Evolutionary conservation across 2,329 filamentous ascomycete genomes (phyloP).

Genomic region (Sarocladiaceae sp.): DNA sequence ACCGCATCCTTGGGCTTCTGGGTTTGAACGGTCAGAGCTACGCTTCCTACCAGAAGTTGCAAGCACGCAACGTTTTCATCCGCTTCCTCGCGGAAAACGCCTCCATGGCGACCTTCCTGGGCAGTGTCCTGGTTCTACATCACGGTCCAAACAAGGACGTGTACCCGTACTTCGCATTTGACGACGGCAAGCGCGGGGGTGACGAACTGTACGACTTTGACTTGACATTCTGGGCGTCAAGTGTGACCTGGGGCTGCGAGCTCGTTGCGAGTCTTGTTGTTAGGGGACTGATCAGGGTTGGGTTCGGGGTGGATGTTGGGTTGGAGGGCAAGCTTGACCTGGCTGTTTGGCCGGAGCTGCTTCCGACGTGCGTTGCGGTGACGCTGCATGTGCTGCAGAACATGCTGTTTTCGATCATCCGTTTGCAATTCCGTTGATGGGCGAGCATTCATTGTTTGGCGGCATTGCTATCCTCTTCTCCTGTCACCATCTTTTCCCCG

Average conservation of each 20-base stretch:
- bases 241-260: slow-evolving; percentile 62
- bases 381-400: slow-evolving; percentile 65
- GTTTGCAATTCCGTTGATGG: slow-evolving; percentile 47
- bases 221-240: slow-evolving; percentile 57
- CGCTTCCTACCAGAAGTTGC: slow-evolving; percentile 58
- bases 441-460: background rate
- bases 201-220: slow-evolving; percentile 52
- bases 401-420: slow-evolving; percentile 65
- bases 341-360: slow-evolving; percentile 59
- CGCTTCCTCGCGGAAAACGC: slow-evolving; percentile 61
- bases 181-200: slow-evolving; percentile 30
- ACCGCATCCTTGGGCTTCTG: slow-evolving; percentile 47
- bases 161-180: slow-evolving; percentile 65
- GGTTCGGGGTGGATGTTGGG: slow-evolving; percentile 56
- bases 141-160: slow-evolving; percentile 61
- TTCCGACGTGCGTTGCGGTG: slow-evolving; percentile 59
- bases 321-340: slow-evolving; percentile 59
- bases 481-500: background rate
- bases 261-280: slow-evolving; percentile 55
- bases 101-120: slow-evolving; percentile 62
- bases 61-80: slow-evolving; percentile 61
- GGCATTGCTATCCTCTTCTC: background rate
- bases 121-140: slow-evolving; percentile 58
- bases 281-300: slow-evolving; percentile 48
- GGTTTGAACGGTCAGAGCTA: slow-evolving; percentile 55